Conservation (phyloP, 495 filamentous ascomycete species). For the Penicillium desertorum region DNA sequence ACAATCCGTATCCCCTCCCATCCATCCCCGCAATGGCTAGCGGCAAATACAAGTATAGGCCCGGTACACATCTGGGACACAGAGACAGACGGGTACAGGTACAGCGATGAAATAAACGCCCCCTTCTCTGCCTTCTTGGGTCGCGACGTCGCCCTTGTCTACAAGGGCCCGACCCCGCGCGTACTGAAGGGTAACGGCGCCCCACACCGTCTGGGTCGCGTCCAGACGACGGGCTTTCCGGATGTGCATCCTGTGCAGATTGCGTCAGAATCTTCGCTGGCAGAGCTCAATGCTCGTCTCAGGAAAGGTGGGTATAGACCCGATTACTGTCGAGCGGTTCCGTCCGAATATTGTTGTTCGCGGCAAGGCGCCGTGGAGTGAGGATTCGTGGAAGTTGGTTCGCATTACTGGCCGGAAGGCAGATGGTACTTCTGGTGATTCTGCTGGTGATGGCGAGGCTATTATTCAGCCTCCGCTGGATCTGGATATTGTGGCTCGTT, state of each 20-base stretch:
- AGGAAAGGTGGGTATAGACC: constrained; percentile 20
- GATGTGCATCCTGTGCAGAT: constrained; percentile 49
- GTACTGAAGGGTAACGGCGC: constrained; percentile 42
- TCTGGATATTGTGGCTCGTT: constrained; percentile 67
- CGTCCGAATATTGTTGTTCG: constrained; percentile 79
- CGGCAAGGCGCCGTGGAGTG: constrained; percentile 61
- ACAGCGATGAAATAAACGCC: constrained; percentile 33
- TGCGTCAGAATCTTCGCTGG: constrained; percentile 52
- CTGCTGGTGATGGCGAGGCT: not conserved
- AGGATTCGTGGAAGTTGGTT: constrained; percentile 81
- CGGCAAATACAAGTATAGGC: constrained; percentile 30
- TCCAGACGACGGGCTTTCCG: constrained; percentile 42
- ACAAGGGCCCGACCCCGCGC: constrained; percentile 46
- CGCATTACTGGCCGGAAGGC: constrained; percentile 42
- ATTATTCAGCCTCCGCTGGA: constrained; percentile 21
- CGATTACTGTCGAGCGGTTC: constrained; percentile 60
- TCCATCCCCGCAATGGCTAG: constrained; percentile 36
- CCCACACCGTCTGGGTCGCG: constrained; percentile 36
- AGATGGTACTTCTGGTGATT: not conserved
- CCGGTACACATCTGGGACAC: constrained; percentile 44
- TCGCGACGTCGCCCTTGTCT: constrained; percentile 37
- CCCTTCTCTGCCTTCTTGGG: constrained; percentile 37
- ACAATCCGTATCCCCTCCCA: constrained; percentile 34
- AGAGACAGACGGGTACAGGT: constrained; percentile 43
- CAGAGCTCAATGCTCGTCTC: constrained; percentile 39